These are phyloP conservation scores for Artomyces pyxidatus DNA, from an alignment of 768 basidiomycete genomes.

Conservation along the genomic window DNA sequence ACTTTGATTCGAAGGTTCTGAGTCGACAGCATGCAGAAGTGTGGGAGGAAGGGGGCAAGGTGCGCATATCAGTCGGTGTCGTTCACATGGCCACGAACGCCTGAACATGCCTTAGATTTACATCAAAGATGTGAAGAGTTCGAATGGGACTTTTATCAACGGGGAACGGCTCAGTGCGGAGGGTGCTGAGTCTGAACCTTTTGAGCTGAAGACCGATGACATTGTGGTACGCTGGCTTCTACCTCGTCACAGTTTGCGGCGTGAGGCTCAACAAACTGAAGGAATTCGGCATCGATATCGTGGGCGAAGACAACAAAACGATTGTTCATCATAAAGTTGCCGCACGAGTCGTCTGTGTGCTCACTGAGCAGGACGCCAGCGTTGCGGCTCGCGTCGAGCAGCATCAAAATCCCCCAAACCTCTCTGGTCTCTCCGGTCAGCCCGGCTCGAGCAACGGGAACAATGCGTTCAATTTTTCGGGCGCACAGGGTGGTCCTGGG, in stretches of 20 bases:
- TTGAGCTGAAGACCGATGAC: constrained; percentile 91
- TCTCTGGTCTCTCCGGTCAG: constrained; percentile 28
- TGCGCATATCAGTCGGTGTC: constrained; percentile 25
- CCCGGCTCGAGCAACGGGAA: constrained; percentile 30
- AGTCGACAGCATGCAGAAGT: constrained; percentile 95
- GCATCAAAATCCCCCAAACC: constrained; percentile 36
- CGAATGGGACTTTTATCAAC: constrained; percentile 98
- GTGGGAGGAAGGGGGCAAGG: constrained; percentile 91
- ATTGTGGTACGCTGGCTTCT: constrained; percentile 77
- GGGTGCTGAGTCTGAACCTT: constrained; percentile 85
- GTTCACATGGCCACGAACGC: constrained; percentile 10
- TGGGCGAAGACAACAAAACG: constrained; percentile 96
- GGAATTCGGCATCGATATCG: constrained; percentile 99
- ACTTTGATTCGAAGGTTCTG: constrained; percentile 93
- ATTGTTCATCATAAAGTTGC: constrained; percentile 99
- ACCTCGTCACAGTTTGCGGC: too few species aligned
- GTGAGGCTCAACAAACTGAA: constrained; percentile 25
- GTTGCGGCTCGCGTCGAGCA: constrained; percentile 66
- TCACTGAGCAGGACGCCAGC: constrained; percentile 77
- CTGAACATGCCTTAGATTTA: constrained; percentile 54
- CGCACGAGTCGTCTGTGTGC: constrained; percentile 85
- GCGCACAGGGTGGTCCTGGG: constrained; percentile 28
- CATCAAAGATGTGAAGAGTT: constrained; percentile 98
- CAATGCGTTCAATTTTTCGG: constrained; percentile 35
- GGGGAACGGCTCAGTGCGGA: constrained; percentile 87